These are phyloP conservation scores for Aspergillus felis DNA, from an alignment of 2,329 filamentous ascomycete species.

Conservation along the genomic window DNA sequence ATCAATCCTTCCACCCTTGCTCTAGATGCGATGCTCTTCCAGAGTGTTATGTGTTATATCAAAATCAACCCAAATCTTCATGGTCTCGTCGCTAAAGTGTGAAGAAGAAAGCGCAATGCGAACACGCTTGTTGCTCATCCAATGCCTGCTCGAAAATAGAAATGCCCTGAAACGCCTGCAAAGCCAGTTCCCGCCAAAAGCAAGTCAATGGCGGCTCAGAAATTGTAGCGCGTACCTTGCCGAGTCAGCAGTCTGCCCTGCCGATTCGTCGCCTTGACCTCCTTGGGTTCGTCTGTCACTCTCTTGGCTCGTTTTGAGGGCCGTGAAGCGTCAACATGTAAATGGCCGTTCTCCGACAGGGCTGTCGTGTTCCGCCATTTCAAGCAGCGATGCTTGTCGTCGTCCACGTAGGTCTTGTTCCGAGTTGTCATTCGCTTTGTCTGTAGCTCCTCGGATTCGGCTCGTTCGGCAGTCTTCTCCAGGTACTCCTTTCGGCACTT, in stretches of 20 bases:
- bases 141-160: conserved; percentile 5
- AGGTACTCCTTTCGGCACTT: conserved; percentile 72
- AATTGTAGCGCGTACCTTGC: conserved; percentile 49
- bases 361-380: conserved; percentile 64
- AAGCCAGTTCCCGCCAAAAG: conserved; percentile 1
- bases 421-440: conserved; percentile 59
- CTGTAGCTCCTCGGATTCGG: conserved; percentile 44
- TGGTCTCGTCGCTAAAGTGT: conserved; percentile 19
- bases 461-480: conserved; percentile 48
- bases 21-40: background rate
- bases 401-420: conserved; percentile 56
- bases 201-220: conserved; percentile 23
- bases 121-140: conserved; percentile 10
- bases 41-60: background rate
- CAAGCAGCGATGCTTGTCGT: conserved; percentile 57
- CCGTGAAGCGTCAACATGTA: conserved; percentile 56
- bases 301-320: conserved; percentile 48
- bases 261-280: conserved; percentile 41
- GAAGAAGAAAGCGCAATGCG: conserved; percentile 3
- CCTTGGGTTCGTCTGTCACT: conserved; percentile 37
- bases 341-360: conserved; percentile 54
- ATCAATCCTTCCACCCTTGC: background rate
- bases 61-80: conserved; percentile 7
- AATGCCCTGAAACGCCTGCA: background rate
- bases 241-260: conserved; percentile 49